phyloP scores from a whole-genome alignment of 371 early-diverging fungal genomes.

The Saksenaea oblongispora region DNA sequence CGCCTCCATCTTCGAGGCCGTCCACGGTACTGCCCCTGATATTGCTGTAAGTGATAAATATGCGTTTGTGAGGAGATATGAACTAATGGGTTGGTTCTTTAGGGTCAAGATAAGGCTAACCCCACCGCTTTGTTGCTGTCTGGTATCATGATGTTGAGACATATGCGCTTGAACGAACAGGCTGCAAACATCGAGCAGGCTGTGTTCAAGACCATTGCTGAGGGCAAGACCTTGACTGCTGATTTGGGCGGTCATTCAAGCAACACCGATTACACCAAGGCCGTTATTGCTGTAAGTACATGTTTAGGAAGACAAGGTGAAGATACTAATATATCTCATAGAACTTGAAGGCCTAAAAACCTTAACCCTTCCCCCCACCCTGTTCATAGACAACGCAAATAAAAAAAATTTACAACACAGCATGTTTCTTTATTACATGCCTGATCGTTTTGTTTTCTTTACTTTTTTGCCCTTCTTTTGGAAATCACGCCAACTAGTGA shows the following conservation, averaged over 20 bases:
- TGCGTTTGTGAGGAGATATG: neutral
- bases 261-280: conserved; percentile 90
- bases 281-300: conserved; percentile 66
- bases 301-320: neutral
- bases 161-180: conserved; percentile 83
- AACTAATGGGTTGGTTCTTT: neutral
- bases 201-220: conserved; percentile 92
- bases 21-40: conserved; percentile 98
- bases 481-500: conserved; percentile 71
- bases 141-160: conserved; percentile 95
- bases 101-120: conserved; percentile 79
- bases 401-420: conserved; percentile 5
- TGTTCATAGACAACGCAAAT: conserved; percentile 5
- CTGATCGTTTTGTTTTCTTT: conserved; percentile 47
- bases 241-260: conserved; percentile 94
- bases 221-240: conserved; percentile 88
- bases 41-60: conserved; percentile 72
- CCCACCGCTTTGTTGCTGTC: conserved; percentile 94
- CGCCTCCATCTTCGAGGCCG: conserved; percentile 96
- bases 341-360: conserved; percentile 16
- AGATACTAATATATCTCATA: neutral
- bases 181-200: conserved; percentile 89
- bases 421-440: conserved; percentile 13
- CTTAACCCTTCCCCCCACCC: neutral
- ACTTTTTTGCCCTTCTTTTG: conserved; percentile 68